phyloP scores from a whole-genome alignment of 2,329 filamentous ascomycete species.

The Sarocladium strictum region DNA sequence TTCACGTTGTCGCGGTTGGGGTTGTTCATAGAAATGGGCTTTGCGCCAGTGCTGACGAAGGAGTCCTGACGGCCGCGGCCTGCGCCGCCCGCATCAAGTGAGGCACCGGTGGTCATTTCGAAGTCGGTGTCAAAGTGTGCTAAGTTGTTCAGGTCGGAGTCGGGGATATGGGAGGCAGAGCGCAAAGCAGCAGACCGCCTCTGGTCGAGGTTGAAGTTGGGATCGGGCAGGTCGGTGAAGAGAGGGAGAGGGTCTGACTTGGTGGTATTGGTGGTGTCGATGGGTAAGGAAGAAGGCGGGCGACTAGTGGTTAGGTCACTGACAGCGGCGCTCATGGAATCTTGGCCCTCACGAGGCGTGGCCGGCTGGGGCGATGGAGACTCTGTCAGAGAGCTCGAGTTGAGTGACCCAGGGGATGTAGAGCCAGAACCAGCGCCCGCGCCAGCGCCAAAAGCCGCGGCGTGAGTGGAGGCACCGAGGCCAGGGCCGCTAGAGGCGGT shows the following conservation, averaged over 20 bases:
- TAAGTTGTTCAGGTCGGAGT: constrained; percentile 21
- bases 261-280: constrained; percentile 5
- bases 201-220: constrained; percentile 7
- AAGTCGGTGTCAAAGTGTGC: constrained; percentile 23
- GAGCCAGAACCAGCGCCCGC: constrained; percentile 14
- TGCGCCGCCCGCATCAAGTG: constrained; percentile 50
- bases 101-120: constrained; percentile 20
- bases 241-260: constrained; percentile 8
- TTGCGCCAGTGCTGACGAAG: constrained; percentile 59
- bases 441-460: constrained; percentile 12
- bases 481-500: constrained; percentile 1
- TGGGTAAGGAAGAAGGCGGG: constrained; percentile 4
- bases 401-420: constrained; percentile 28
- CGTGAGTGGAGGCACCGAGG: constrained; percentile 9
- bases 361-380: constrained; percentile 30
- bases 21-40: constrained; percentile 62
- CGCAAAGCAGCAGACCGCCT: constrained; percentile 8
- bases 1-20: constrained; percentile 53
- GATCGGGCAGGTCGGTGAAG: constrained; percentile 8
- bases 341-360: constrained; percentile 20
- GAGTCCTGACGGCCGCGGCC: constrained; percentile 57
- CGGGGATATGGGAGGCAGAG: constrained; percentile 12
- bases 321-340: constrained; percentile 3
- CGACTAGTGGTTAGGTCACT: constrained; percentile 3
- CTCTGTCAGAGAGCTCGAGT: constrained; percentile 28